Evolutionary conservation across 129 eudicot genomes (phyloP), one percentile per base, ranked within the genome.

Genomic region (Rutidosis leptorrhynchoides): DNA sequence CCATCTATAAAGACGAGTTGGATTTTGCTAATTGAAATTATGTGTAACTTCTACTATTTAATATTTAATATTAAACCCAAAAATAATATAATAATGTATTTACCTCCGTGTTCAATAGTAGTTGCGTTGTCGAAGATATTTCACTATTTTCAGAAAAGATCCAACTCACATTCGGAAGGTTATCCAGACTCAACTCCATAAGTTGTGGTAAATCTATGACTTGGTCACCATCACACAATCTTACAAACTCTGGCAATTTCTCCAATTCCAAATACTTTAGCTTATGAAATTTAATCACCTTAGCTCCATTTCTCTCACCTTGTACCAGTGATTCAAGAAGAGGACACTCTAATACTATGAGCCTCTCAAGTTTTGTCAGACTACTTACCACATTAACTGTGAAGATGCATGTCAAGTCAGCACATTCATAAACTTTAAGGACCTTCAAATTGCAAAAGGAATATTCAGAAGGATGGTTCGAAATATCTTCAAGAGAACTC

Each of bases 281-380:
- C 62, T 26, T 20, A 8, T 14, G 35, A 57, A 57, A 57, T 57
- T 26, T 57, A 26, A 57, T 57, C 37, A 14, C 62, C 40, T 20
- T 5, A 1, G 12, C 19, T 15, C 32, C 62, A 57, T 10, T 57
- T 6, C 16, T 57, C 19, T 57, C 35, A 26, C 27, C 62, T 12
- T 26, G 62, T 16, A 57, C 20, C 37, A 57, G 25, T 10, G 62
- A 12, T 25, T 12, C 37, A 11, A 57, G 62, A 57, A 26, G 21
- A 25, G 2, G 33, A 57, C 62, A 57, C 7, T 3, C 1, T 6
- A 19, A 11, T 10, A 57, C 21, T 15, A 21, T 25, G 20, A 57
- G 62, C 3, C 62, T 17, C 62, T 57, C 32, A 23, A 57, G 62
- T 23, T 57, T 57, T 19, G 35, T 57, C 62, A 57, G 5, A 57